Percentiles rank a stretch among this genome's conserved stretches.
Evolutionary conservation across 2,329 filamentous ascomycete species (phyloP).

Genomic region (Diaporthe nobilis): DNA sequence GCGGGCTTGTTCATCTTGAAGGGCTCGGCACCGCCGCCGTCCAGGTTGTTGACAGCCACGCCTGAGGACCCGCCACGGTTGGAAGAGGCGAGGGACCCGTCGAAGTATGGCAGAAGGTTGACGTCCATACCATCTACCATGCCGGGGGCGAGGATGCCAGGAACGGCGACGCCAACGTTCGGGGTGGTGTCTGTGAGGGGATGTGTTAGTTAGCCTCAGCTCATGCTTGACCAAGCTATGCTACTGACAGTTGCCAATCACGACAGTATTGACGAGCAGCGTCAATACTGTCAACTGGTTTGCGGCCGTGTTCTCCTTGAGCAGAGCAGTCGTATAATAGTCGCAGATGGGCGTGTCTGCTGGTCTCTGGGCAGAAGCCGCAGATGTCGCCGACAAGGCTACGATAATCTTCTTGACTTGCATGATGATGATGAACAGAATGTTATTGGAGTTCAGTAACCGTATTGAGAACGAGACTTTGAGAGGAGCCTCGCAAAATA

Average conservation of each 20-base stretch:
- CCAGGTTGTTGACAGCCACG: conserved; percentile 71
- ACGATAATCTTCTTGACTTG: conserved; percentile 45
- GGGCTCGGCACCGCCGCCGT: conserved; percentile 69
- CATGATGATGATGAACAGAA: conserved; percentile 44
- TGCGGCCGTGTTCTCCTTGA: conserved; percentile 70
- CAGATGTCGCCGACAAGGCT: conserved; percentile 47
- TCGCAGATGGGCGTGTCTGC: conserved; percentile 69
- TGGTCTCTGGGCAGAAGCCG: conserved; percentile 60
- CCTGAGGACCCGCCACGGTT: conserved; percentile 64
- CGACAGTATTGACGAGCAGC: conserved; percentile 72
- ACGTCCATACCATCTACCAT: conserved; percentile 65
- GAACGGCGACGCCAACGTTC: conserved; percentile 65
- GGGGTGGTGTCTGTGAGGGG: conserved; percentile 62
- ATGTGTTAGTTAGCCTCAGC: not conserved
- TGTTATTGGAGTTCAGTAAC: not conserved
- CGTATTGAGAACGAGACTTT: not conserved
- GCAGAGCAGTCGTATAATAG: conserved; percentile 73
- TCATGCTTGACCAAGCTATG: conserved; percentile 2
- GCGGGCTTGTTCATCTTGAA: conserved; percentile 69
- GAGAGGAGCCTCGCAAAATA: not conserved
- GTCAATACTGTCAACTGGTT: conserved; percentile 71
- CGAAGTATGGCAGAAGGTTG: conserved; percentile 73
- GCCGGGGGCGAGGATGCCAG: conserved; percentile 70
- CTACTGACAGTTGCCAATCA: conserved; percentile 71
- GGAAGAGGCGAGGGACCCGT: conserved; percentile 65